phyloP scores from a whole-genome alignment of 257 asterid genomes.

The Nicotiana sylvestris region DNA sequence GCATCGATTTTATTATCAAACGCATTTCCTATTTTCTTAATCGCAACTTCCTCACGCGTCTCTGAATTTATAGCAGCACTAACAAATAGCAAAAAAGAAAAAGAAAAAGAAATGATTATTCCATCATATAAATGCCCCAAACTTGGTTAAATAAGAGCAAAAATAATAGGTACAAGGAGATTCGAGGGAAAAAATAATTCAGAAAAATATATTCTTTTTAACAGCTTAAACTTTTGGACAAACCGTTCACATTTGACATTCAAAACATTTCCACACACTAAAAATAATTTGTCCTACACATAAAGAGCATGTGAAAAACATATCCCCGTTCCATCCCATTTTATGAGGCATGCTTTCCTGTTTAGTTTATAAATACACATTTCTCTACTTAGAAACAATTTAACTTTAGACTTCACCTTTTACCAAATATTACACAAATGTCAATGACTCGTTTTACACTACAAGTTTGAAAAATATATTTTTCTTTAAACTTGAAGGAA shows the following conservation, averaged over 20 bases:
- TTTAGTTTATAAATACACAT: too few relatives aligned
- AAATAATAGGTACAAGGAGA: not conserved
- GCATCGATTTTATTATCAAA: constrained; percentile 76
- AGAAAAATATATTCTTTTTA: too few relatives aligned
- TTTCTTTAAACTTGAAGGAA: too few relatives aligned
- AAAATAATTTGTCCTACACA: not conserved
- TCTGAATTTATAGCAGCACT: constrained; percentile 76
- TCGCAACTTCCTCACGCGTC: constrained; percentile 71
- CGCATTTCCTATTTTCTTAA: constrained; percentile 82
- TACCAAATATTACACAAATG: too few relatives aligned
- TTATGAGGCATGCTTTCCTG: too few relatives aligned
- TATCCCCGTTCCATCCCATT: too few relatives aligned
- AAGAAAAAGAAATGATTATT: not conserved
- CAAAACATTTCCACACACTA: not conserved
- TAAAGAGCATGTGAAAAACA: not conserved
- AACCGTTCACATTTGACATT: not conserved
- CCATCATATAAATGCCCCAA: not conserved
- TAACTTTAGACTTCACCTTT: too few relatives aligned
- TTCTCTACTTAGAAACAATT: too few relatives aligned
- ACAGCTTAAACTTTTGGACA: not conserved
- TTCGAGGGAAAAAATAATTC: too few relatives aligned
- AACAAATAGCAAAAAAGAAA: constrained; percentile 7
- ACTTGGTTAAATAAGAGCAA: not conserved
- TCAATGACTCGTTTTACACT: too few relatives aligned
- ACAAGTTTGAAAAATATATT: too few relatives aligned